A percentile compares a stretch with the other conserved stretches of the same genome.
Conservation (phyloP, 192 early-diverging fungal genomes). For the Tieghemiomyces parasiticus region DNA sequence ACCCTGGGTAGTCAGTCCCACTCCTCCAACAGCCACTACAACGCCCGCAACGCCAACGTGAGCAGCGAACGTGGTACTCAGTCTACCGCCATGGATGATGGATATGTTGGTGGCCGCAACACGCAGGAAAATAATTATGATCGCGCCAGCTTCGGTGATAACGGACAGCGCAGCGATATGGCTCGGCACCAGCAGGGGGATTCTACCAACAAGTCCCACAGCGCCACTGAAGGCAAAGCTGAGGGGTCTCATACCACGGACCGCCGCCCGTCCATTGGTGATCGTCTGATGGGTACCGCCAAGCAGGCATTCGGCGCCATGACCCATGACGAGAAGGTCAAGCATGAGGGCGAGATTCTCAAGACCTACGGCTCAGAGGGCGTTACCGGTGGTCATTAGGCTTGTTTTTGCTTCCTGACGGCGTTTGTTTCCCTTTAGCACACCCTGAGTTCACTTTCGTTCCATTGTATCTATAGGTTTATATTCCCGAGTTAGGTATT, state of each 20-base stretch:
- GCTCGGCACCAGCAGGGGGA: not conserved
- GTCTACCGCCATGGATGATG: not conserved
- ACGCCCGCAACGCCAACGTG: not conserved
- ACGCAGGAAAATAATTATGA: not conserved
- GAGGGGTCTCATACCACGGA: not conserved
- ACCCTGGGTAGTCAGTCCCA: too few species aligned
- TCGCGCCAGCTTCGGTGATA: not conserved
- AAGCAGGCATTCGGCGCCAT: not conserved
- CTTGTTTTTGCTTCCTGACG: too few species aligned
- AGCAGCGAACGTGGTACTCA: not conserved
- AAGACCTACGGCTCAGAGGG: too few species aligned
- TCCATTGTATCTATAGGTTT: too few species aligned
- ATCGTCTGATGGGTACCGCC: not conserved
- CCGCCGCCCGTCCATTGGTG: not conserved
- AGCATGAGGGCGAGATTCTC: not conserved
- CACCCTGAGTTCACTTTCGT: too few species aligned
- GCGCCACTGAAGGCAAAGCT: not conserved
- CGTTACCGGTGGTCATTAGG: too few species aligned
- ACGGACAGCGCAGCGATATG: not conserved
- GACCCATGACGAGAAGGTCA: not conserved
- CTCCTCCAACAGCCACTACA: not conserved
- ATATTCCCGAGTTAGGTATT: too few species aligned
- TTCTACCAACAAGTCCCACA: not conserved
- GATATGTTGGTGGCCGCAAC: not conserved
- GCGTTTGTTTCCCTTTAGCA: too few species aligned